Conservation (phyloP, 345 rosid species). For the Acer yangbiense region DNA sequence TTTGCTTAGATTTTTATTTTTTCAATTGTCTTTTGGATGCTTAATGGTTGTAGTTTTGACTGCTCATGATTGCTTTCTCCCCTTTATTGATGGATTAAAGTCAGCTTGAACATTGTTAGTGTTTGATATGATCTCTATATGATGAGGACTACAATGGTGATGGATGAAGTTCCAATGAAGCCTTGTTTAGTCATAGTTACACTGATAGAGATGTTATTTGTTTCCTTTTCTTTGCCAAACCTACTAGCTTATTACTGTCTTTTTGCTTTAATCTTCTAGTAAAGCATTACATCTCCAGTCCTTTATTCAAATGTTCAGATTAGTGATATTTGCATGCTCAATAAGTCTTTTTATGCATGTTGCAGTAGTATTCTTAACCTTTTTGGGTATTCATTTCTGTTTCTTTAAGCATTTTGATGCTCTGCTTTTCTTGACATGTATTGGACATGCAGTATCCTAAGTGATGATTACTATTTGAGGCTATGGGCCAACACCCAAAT, state of each 20-base stretch:
- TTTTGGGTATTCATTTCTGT: background rate
- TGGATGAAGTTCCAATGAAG: conserved; percentile 39
- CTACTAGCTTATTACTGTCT: background rate
- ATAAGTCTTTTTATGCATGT: background rate
- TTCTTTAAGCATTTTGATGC: background rate
- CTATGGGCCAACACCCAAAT: conserved; percentile 41
- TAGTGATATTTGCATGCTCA: background rate
- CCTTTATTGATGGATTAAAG: background rate
- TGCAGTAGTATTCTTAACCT: too few relatives aligned
- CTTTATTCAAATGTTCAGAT: background rate
- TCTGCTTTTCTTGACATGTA: background rate
- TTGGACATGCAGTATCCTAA: conserved; percentile 5
- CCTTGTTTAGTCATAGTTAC: conserved; percentile 47
- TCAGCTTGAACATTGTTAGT: background rate
- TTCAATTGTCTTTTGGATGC: background rate
- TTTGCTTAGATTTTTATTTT: too few relatives aligned
- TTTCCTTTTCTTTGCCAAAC: background rate
- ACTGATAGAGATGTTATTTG: conserved; percentile 32
- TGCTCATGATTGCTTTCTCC: background rate
- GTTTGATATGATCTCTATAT: conserved; percentile 24
- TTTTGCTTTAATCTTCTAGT: background rate
- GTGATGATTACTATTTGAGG: conserved; percentile 32
- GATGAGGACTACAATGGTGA: conserved; percentile 36
- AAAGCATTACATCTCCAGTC: background rate
- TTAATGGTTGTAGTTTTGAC: background rate